Conservation (phyloP, 1,284 basidiomycete species). For the Inonotus obliquus region DNA sequence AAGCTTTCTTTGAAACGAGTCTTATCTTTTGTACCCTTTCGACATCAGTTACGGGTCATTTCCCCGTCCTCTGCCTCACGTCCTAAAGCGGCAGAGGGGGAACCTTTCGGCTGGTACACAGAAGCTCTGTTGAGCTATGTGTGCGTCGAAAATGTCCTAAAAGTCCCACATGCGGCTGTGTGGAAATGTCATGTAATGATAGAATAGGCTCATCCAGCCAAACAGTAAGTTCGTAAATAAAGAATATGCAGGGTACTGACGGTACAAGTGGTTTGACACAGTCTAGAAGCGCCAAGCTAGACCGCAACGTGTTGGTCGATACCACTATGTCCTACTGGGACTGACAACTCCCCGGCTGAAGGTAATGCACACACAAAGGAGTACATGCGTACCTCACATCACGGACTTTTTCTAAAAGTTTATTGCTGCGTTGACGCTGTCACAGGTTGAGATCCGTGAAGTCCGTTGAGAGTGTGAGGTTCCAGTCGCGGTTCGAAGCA, state of each 20-base stretch:
- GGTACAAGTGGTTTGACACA: too few relatives aligned
- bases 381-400: neutral
- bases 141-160: neutral
- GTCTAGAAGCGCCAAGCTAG: neutral
- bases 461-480: neutral
- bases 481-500: neutral
- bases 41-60: too few relatives aligned
- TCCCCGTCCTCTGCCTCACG: too few relatives aligned
- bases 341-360: neutral
- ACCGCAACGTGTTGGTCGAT: neutral
- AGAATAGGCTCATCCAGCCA: too few relatives aligned
- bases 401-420: neutral
- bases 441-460: neutral
- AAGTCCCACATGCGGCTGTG: neutral
- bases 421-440: neutral
- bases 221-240: neutral
- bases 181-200: neutral
- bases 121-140: neutral
- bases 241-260: neutral
- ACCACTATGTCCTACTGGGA: neutral
- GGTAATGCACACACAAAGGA: neutral
- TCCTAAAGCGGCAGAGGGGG: neutral
- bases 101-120: neutral
- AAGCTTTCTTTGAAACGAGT: neutral
- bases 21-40: neutral